Base-by-base conservation (phyloP, 1,284 basidiomycete species). In the Ustilago esculenta region DNA sequence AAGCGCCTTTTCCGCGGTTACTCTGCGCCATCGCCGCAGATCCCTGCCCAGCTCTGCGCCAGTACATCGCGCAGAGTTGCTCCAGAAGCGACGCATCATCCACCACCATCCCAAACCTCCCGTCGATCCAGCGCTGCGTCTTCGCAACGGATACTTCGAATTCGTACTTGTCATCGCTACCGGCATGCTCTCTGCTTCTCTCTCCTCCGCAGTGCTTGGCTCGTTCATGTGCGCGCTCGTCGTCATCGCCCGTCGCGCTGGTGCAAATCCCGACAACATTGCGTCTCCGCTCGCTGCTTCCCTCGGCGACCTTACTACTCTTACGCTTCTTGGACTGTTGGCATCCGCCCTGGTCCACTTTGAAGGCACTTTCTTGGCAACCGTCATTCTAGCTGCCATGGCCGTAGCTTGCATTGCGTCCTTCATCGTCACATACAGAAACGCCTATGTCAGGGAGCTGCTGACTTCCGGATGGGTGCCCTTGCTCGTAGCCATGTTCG, bases 181-280 rank as follows among this genome's bases (percentile, higher is more conserved):
- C 0, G 88, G 92, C 0, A 95, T 96, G 91, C 87, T 91, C 10
- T 88, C 94, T 0, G 90, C 94, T 0, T 90, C 90, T 43, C 79
- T 93, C 20, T 92, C 90, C 14, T 89, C 90, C 54, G 83, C 91
- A 2, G 79, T 94, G 3, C 86, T 98, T 1, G 95, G 95, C 2
- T 90, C 90, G 1, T 96, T 98, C 83, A 96, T 98, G 92, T 93
- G 90, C 77, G 84, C 85, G 7, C 86, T 97, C 20, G 88, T 98
- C 34, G 86, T 98, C 18, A 64, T 91, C 2, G 93, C 92, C 79
- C 85, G 92, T 42, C 87, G 85, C 74, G 87, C 87, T 50, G 87
- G 89, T 3, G 86, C 90, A 35, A 90, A 98, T 82, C 95, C 94
- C 51, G 94, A 97, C 80, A 98, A 98, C 81, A 95, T 98, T 68